phyloP scores from a whole-genome alignment of 345 rosid genomes.

The Lagerstroemia speciosa region DNA sequence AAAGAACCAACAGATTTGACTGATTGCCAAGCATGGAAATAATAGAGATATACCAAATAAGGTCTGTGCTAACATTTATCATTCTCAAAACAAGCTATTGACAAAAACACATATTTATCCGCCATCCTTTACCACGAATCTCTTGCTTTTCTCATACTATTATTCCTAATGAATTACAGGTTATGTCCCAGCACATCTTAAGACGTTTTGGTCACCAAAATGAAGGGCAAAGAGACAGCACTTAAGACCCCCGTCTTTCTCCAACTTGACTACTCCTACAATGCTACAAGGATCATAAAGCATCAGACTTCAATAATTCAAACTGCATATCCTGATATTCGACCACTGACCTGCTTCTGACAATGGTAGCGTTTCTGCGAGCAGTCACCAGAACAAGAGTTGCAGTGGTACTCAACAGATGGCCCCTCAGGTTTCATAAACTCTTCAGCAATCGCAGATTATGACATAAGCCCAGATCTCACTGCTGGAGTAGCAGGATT shows the following conservation, averaged over 20 bases:
- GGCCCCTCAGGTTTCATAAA: conserved; percentile 73
- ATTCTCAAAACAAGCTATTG: background rate
- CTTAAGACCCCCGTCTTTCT: background rate
- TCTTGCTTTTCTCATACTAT: background rate
- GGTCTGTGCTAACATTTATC: background rate
- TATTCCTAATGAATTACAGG: background rate
- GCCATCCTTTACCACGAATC: background rate
- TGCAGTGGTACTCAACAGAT: conserved; percentile 92
- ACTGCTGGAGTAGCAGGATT: conserved; percentile 38
- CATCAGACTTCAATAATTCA: background rate
- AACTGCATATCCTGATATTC: background rate
- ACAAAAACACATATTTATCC: background rate
- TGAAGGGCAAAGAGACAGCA: background rate
- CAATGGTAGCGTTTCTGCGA: conserved; percentile 98
- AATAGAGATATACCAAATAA: background rate
- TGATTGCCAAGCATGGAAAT: background rate
- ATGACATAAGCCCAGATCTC: conserved; percentile 60
- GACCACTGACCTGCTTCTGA: conserved; percentile 74
- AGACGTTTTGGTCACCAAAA: too few relatives aligned
- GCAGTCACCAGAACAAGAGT: conserved; percentile 97
- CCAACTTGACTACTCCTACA: background rate
- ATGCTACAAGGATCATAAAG: background rate
- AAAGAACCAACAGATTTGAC: background rate
- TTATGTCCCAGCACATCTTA: background rate
- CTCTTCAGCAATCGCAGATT: conserved; percentile 68